phyloP scores from a whole-genome alignment of 2,329 filamentous ascomycete genomes.

The Chrysoporthe puriensis region DNA sequence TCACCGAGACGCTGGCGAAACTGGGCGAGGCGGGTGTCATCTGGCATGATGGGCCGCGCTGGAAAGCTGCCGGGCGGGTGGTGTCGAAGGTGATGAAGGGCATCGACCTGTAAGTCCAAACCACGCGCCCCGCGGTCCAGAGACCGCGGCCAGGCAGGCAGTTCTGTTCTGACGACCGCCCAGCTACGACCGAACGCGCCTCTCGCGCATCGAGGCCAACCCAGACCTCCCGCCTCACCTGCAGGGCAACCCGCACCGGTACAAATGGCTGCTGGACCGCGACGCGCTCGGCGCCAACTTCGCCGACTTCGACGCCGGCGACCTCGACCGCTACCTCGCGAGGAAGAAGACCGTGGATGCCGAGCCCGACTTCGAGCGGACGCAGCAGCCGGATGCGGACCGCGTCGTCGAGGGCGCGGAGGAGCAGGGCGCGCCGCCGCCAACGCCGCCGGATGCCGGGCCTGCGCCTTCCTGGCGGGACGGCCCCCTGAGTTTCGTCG shows the following conservation, averaged over 20 bases:
- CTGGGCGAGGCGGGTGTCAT: conserved; percentile 46
- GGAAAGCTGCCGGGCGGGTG: conserved; percentile 44
- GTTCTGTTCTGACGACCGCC: neutral
- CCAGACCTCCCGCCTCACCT: conserved; percentile 48
- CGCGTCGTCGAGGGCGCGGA: conserved; percentile 18
- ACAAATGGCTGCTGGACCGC: conserved; percentile 44
- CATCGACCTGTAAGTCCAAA: conserved; percentile 45
- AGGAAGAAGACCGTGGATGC: conserved; percentile 24
- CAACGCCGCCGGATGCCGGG: neutral
- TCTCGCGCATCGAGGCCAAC: conserved; percentile 41
- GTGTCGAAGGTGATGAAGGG: conserved; percentile 47
- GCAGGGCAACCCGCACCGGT: conserved; percentile 38
- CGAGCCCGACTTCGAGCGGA: conserved; percentile 23
- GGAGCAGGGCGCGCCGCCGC: neutral
- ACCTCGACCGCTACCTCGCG: conserved; percentile 20
- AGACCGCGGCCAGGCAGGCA: conserved; percentile 19
- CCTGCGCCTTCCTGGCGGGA: conserved; percentile 1
- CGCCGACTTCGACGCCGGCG: conserved; percentile 33
- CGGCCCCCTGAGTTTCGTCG: neutral
- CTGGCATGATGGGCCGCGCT: conserved; percentile 47
- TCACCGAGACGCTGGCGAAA: conserved; percentile 42
- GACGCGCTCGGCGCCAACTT: conserved; percentile 45
- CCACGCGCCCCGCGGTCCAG: neutral
- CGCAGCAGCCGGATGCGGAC: conserved; percentile 1
- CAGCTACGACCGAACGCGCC: conserved; percentile 32